Percentiles rank a stretch among this genome's conserved stretches.
Conservation (phyloP, 2,329 filamentous ascomycete species). For the Domatiomyces globalis region DNA sequence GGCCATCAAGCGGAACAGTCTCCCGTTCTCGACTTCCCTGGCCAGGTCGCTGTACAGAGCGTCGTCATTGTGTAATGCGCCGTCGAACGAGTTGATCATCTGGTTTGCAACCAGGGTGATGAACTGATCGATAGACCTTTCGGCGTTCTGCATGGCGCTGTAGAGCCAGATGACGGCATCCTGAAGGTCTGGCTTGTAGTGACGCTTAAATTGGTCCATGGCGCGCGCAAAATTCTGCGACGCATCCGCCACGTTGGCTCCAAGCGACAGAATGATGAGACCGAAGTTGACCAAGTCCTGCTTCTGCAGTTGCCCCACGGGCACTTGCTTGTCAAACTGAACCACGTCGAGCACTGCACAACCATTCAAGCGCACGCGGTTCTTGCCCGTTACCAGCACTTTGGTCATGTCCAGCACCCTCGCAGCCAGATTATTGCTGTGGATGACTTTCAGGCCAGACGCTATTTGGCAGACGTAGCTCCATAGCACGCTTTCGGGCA, state of each 20-base stretch:
- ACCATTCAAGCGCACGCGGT: slow-evolving; percentile 72
- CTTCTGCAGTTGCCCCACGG: slow-evolving; percentile 64
- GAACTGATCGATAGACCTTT: slow-evolving; percentile 62
- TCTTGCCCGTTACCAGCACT: slow-evolving; percentile 78
- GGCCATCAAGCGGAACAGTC: slow-evolving; percentile 62
- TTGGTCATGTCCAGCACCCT: slow-evolving; percentile 78
- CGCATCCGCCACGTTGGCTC: slow-evolving; percentile 49
- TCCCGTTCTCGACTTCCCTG: slow-evolving; percentile 78
- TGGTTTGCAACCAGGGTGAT: slow-evolving; percentile 65
- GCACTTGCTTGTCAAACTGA: slow-evolving; percentile 57
- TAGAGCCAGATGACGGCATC: slow-evolving; percentile 74
- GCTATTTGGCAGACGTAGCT: slow-evolving; percentile 83
- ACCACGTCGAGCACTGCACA: slow-evolving; percentile 85
- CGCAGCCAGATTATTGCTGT: slow-evolving; percentile 66
- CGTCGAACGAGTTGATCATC: slow-evolving; percentile 61
- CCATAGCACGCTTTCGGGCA: slow-evolving; percentile 71
- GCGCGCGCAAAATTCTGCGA: slow-evolving; percentile 52
- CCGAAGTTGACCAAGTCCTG: slow-evolving; percentile 80
- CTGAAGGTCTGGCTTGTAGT: slow-evolving; percentile 64
- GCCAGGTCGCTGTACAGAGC: slow-evolving; percentile 56
- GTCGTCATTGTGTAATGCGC: slow-evolving; percentile 65
- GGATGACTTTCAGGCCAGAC: slow-evolving; percentile 74
- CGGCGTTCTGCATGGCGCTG: slow-evolving; percentile 48
- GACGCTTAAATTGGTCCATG: slow-evolving; percentile 61
- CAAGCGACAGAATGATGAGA: slow-evolving; percentile 67